Evolutionary conservation across 129 eudicot genomes (phyloP).

Genomic region (Lactuca sativa): DNA sequence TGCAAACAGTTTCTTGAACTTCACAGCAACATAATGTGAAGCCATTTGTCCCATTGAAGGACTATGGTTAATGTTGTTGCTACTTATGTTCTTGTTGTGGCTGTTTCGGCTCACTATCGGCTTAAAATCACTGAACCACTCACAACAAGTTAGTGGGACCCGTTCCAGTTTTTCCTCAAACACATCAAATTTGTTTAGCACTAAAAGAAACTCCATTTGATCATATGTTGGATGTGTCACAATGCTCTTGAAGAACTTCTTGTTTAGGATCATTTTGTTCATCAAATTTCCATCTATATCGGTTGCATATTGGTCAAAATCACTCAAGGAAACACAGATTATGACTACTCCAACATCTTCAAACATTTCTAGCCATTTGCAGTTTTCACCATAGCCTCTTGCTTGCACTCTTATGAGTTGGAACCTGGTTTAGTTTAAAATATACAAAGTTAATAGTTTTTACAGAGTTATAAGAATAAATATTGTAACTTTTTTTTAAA

Average conservation of each 20-base stretch:
- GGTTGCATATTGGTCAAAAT: constrained; percentile 56
- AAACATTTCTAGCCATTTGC: constrained; percentile 96
- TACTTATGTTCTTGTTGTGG: constrained; percentile 45
- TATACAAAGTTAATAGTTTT: not conserved
- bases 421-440: constrained; percentile 41
- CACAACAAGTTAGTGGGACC: constrained; percentile 63
- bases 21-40: constrained; percentile 75
- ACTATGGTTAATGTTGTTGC: constrained; percentile 58
- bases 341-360: constrained; percentile 92
- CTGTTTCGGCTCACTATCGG: constrained; percentile 76
- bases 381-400: constrained; percentile 80
- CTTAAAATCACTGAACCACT: constrained; percentile 86
- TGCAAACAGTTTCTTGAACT: constrained; percentile 76
- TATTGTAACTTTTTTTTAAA: not conserved
- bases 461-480: not conserved
- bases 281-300: constrained; percentile 54
- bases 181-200: constrained; percentile 74
- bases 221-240: constrained; percentile 87
- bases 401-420: constrained; percentile 93
- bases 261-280: constrained; percentile 83
- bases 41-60: constrained; percentile 92
- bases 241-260: constrained; percentile 73
- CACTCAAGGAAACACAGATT: constrained; percentile 79
- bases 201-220: constrained; percentile 80
- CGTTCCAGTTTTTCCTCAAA: constrained; percentile 87